Base-by-base conservation (phyloP, 2,329 filamentous ascomycete genomes). In the Periconia sp. region DNA sequence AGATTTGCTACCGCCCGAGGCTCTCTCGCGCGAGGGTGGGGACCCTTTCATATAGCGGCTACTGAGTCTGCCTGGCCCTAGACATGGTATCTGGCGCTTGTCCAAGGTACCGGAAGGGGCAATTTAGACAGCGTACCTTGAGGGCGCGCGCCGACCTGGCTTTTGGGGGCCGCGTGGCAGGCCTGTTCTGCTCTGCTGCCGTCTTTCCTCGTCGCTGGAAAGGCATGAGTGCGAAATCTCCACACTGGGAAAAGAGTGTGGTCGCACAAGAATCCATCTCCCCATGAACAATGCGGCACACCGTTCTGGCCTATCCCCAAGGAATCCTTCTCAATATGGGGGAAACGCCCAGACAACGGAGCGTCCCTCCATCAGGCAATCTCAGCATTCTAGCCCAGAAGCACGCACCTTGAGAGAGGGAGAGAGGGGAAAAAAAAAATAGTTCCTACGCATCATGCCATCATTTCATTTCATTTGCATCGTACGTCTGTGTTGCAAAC, bases 81-180 rank as follows among this genome's bases (percentile, higher is more conserved):
- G 17, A 33, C 32, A 35, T n/a, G 32, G 32, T 16, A 16, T 6
- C 29, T 9, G 8, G 9, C 28, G 13, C 29, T 16, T 16, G 18
- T 5, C 29, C 29, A 32, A 11, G 29, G 29, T 12, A 10, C 29
- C 16, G 29, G 36, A 13, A 11, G 23, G 17, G 19, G 24, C 22
- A 17, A 18, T 10, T 23, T 32, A 11, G 4, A 16, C n/a, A 15
- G 11, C 16, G 12, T 19, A 11, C 18, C 11, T n/a, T 13, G 15
- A 26, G 16, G 4, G 13, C 9, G 28, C 36, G 19, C 15, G 11
- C n/a, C 7, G 26, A 39, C 36, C 36, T n/a, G 36, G 36, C 31
- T 8, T 40, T 40, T 40, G 37, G 37, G 37, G 37, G 37, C n/a
- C 37, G 37, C 28, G 36, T 25, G 22, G 19, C 21, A 36, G 29